These are phyloP conservation scores for Boletus sp. DNA, from an alignment of 768 basidiomycete species.

Conservation along the genomic window DNA sequence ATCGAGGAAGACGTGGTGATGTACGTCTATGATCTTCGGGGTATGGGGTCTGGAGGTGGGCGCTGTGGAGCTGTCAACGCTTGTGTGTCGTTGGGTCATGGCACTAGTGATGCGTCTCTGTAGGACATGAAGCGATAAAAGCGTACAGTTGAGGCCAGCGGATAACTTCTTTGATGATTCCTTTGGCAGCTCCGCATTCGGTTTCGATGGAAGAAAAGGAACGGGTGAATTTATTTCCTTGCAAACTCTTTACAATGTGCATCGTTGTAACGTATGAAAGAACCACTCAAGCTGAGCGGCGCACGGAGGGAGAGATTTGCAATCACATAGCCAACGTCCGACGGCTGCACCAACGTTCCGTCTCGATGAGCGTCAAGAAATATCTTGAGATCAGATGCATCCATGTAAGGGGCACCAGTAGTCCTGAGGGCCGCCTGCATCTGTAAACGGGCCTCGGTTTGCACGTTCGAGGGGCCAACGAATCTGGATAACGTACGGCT, in stretches of 20 bases:
- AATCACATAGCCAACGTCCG: slow-evolving; percentile 74
- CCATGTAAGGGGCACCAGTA: slow-evolving; percentile 52
- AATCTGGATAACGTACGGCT: slow-evolving; percentile 42
- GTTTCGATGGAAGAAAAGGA: slow-evolving; percentile 11
- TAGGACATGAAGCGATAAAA: slow-evolving; percentile 1
- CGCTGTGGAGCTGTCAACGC: neutral
- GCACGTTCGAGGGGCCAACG: neutral
- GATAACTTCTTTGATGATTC: slow-evolving; percentile 15
- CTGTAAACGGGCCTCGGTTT: slow-evolving; percentile 34
- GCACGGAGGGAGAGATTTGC: slow-evolving; percentile 72
- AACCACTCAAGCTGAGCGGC: slow-evolving; percentile 59
- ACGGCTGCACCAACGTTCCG: slow-evolving; percentile 72
- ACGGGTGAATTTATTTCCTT: slow-evolving; percentile 20
- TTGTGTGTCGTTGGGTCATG: slow-evolving; percentile 16
- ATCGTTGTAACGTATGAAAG: slow-evolving; percentile 80
- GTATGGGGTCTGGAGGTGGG: neutral
- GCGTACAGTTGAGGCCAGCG: neutral
- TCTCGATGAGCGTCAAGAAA: slow-evolving; percentile 58
- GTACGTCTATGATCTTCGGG: slow-evolving; percentile 52
- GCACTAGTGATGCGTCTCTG: neutral
- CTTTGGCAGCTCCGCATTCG: slow-evolving; percentile 15
- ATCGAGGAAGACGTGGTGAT: slow-evolving; percentile 70
- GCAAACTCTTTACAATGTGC: slow-evolving; percentile 62
- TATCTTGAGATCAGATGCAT: slow-evolving; percentile 46
- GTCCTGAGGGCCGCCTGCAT: slow-evolving; percentile 66